These are phyloP conservation scores for Fusarium transvaalense DNA, from an alignment of 2,329 filamentous ascomycete genomes.

Conservation along the genomic window DNA sequence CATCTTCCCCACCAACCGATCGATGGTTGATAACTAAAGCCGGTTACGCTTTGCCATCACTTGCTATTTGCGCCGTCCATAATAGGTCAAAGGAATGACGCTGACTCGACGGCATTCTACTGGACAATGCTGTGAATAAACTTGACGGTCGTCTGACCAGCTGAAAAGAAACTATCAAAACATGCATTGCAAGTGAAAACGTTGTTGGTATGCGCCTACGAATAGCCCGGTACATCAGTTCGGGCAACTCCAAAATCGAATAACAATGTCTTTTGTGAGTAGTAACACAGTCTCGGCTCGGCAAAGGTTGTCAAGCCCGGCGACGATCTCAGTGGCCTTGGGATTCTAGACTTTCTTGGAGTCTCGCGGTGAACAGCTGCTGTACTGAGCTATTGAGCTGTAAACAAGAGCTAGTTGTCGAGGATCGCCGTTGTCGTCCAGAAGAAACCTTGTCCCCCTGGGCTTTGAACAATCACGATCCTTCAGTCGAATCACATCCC, in stretches of 20 bases:
- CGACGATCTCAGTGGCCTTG: constrained; percentile 2
- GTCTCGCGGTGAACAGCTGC: background rate
- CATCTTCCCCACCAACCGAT: constrained; percentile 46
- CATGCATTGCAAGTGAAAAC: constrained; percentile 30
- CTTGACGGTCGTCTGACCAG: constrained; percentile 38
- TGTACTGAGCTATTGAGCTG: background rate
- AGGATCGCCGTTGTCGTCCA: constrained; percentile 2
- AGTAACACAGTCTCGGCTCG: background rate
- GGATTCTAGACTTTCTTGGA: constrained; percentile 6
- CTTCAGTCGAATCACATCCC: constrained; percentile 40
- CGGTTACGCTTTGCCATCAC: constrained; percentile 19
- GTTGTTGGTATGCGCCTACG: constrained; percentile 3
- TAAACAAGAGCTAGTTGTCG: constrained; percentile 17
- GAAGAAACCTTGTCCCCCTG: constrained; percentile 36
- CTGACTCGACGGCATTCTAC: constrained; percentile 48
- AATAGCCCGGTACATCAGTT: background rate
- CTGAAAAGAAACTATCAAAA: constrained; percentile 25
- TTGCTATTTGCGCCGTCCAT: constrained; percentile 36
- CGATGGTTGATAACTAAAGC: constrained; percentile 14
- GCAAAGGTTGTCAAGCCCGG: background rate
- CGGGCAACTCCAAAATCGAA: background rate
- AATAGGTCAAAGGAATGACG: constrained; percentile 46
- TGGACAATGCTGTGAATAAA: constrained; percentile 39
- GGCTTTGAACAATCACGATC: constrained; percentile 24
- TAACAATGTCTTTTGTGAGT: background rate